Conservation (phyloP, 2,329 filamentous ascomycete species). For the Leptographium lundbergii region DNA sequence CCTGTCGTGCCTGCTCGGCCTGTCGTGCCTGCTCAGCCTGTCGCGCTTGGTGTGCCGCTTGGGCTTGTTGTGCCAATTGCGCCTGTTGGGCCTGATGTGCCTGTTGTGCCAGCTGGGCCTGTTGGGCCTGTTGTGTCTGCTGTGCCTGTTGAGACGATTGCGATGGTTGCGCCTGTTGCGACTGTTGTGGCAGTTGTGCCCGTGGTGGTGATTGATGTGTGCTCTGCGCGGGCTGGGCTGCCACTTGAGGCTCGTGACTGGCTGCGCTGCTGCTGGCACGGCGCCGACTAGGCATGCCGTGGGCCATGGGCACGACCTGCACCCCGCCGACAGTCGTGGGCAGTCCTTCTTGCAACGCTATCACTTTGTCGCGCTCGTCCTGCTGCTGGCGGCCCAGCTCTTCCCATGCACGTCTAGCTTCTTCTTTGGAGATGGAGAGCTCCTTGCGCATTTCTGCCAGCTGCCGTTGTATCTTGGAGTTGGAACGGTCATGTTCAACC, state of each 20-base stretch:
- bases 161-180: not conserved
- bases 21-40: conserved; percentile 26
- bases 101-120: not conserved
- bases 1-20: not conserved
- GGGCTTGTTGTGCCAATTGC: conserved; percentile 23
- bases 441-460: conserved; percentile 88
- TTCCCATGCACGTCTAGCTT: conserved; percentile 92
- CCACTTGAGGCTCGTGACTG: conserved; percentile 16
- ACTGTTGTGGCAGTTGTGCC: not conserved
- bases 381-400: conserved; percentile 88
- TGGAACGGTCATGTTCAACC: conserved; percentile 56
- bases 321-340: conserved; percentile 86
- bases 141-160: not conserved
- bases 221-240: conserved; percentile 15
- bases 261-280: conserved; percentile 24
- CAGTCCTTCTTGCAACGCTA: conserved; percentile 74
- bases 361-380: conserved; percentile 77
- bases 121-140: conserved; percentile 4
- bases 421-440: conserved; percentile 87
- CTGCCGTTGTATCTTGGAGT: conserved; percentile 58
- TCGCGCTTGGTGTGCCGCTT: conserved; percentile 11
- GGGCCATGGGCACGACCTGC: conserved; percentile 87
- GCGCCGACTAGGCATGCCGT: conserved; percentile 48
- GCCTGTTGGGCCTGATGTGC: conserved; percentile 12
- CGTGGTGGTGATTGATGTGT: not conserved